Evolutionary conservation across 257 asterid species (phyloP).

Genomic region (Linaria vulgaris): DNA sequence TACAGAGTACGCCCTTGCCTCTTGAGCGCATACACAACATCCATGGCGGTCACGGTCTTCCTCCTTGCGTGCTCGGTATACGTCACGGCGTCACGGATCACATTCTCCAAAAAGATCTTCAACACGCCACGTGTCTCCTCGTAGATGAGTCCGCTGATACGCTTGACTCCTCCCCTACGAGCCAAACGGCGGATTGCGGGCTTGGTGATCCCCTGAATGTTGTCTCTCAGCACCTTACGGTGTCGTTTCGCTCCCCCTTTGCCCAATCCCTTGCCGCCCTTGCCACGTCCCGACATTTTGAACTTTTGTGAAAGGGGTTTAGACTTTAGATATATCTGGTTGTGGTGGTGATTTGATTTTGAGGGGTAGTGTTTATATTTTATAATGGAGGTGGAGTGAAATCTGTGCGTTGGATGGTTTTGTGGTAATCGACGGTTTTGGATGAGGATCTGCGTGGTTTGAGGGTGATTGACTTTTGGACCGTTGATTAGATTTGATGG

Average conservation of each 20-base stretch:
- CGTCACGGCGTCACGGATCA: conserved; percentile 35
- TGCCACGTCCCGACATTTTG: background rate
- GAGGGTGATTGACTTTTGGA: too few relatives aligned
- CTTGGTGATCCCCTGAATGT: conserved; percentile 47
- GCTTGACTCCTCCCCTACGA: too few relatives aligned
- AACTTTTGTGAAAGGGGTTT: too few relatives aligned
- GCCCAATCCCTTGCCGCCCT: background rate
- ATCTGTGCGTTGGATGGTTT: too few relatives aligned
- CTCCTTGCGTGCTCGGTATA: conserved; percentile 40
- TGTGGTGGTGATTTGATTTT: too few relatives aligned
- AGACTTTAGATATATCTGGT: too few relatives aligned
- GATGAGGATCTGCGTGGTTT: too few relatives aligned
- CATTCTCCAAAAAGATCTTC: conserved; percentile 35
- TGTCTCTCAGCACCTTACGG: conserved; percentile 40
- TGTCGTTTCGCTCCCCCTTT: conserved; percentile 48
- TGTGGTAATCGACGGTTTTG: too few relatives aligned
- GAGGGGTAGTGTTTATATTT: too few relatives aligned
- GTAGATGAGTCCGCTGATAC: too few relatives aligned
- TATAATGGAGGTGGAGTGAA: too few relatives aligned
- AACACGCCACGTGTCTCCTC: conserved; percentile 45
- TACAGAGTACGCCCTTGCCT: conserved; percentile 48
- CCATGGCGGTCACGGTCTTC: conserved; percentile 47
- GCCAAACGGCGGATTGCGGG: conserved; percentile 43
- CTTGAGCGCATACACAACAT: conserved; percentile 44
- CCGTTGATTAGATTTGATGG: too few relatives aligned